Evolutionary conservation across 2,329 filamentous ascomycete genomes (phyloP).

Genomic region (Neofusicoccum laricinum): DNA sequence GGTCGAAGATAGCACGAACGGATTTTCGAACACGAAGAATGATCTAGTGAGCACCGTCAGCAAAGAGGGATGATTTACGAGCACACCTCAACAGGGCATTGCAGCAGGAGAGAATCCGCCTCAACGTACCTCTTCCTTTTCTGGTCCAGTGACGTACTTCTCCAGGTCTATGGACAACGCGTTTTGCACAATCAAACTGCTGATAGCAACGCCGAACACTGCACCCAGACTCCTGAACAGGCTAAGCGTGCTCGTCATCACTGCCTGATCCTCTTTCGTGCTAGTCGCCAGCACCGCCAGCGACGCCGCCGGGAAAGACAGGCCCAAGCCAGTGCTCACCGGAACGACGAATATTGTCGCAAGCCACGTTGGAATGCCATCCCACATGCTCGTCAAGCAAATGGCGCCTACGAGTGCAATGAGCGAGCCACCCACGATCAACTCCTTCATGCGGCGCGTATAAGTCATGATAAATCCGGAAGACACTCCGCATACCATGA

Average conservation of each 20-base stretch:
- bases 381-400: slow-evolving; percentile 35
- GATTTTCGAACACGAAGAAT: slow-evolving; percentile 51
- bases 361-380: slow-evolving; percentile 38
- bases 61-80: background rate
- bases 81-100: too few species aligned
- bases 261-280: slow-evolving; percentile 44
- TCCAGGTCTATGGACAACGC: slow-evolving; percentile 60
- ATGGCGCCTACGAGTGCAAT: slow-evolving; percentile 37
- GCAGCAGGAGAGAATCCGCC: background rate
- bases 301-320: slow-evolving; percentile 41
- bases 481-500: slow-evolving; percentile 40
- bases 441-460: slow-evolving; percentile 42
- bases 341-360: slow-evolving; percentile 41
- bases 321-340: slow-evolving; percentile 40
- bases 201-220: slow-evolving; percentile 70
- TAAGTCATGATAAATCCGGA: slow-evolving; percentile 44
- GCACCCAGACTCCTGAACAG: slow-evolving; percentile 70
- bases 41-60: slow-evolving; percentile 25
- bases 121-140: slow-evolving; percentile 50
- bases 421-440: slow-evolving; percentile 38
- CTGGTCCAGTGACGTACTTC: slow-evolving; percentile 55
- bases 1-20: slow-evolving; percentile 45
- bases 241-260: slow-evolving; percentile 63
- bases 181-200: slow-evolving; percentile 72
- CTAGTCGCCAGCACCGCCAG: slow-evolving; percentile 43